Evolutionary conservation across 768 basidiomycete species (phyloP), one percentile per base, ranked within the genome.

Genomic region (Mycena olivaceomarginata): DNA sequence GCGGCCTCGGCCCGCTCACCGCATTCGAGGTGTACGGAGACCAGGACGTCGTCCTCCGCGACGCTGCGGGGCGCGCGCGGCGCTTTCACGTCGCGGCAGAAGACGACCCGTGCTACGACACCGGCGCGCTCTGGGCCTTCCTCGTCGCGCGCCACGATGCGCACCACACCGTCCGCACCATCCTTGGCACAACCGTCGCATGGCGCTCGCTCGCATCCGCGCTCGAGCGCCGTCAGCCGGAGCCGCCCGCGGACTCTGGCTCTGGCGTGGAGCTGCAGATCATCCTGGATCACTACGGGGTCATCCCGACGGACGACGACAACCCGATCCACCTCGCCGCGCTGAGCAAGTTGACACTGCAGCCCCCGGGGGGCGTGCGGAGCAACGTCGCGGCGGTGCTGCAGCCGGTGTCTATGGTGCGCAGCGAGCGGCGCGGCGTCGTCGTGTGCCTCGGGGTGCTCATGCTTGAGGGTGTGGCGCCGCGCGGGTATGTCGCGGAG

Each of bases 361-460:
- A 51, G 45, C 37, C 70, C 45, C 9, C 31, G 41, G 41, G 9
- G 6, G 31, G 62, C 48, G 16, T 22, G 25, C 60, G 2, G 70
- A n/a, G 70, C 70, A 63, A 16, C 37, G 48, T 53, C 37, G 70
- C 11, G 37, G 60, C 18, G 37, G 46, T 71, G 20, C 60, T 63
- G 22, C 70, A 53, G 31, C 8, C 25, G 70, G 1, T 71, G 4
- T 40, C 37, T 37, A 63, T 71, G 70, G 70, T 71, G 4, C 70
- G 31, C 70, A 70, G 43, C 31, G 31, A 37, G 59, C 57, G 69
- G 31, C 57, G 59, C 16, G 45, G 57, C 45, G 43, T 70, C 59
- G 59, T 70, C 59, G 57, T 70, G 59, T 70, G 69, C 59, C 57
- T 70, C n/a, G 59, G 69, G 37, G 69, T 39, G 57, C 57, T 70